Conservation (phyloP, 495 filamentous ascomycete species). For the Penicillium longicatenatum region DNA sequence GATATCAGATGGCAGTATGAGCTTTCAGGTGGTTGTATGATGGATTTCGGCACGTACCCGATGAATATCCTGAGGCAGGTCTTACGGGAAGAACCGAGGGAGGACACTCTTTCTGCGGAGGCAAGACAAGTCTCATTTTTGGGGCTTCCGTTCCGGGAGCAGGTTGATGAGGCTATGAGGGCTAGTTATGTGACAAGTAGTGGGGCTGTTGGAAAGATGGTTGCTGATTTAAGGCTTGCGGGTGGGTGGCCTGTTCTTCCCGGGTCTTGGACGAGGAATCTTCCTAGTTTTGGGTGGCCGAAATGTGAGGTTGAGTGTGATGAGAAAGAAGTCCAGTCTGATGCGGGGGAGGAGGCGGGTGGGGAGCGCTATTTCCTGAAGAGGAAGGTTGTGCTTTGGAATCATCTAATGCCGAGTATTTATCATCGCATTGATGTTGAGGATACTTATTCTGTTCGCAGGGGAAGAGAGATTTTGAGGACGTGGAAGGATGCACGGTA, state of each 20-base stretch:
- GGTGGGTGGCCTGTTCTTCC: slow-evolving; percentile 21
- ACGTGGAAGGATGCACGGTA: slow-evolving; percentile 45
- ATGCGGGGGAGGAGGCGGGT: slow-evolving; percentile 9
- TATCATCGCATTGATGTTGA: slow-evolving; percentile 57
- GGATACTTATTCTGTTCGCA: slow-evolving; percentile 43
- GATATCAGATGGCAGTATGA: slow-evolving; percentile 60
- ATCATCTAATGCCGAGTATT: slow-evolving; percentile 35
- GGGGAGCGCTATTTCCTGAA: slow-evolving; percentile 27
- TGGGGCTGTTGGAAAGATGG: slow-evolving; percentile 43
- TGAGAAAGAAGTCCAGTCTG: slow-evolving; percentile 29
- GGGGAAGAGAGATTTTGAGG: slow-evolving; percentile 30
- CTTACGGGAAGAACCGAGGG: slow-evolving; percentile 33
- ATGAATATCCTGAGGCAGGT: slow-evolving; percentile 44
- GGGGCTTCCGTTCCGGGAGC: slow-evolving; percentile 12
- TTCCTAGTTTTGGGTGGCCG: slow-evolving; percentile 31
- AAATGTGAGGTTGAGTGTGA: slow-evolving; percentile 27
- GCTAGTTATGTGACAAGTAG: slow-evolving; percentile 45
- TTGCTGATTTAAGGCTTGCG: slow-evolving; percentile 30
- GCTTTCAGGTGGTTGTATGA: slow-evolving; percentile 57
- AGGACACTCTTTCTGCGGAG: slow-evolving; percentile 7
- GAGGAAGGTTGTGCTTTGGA: slow-evolving; percentile 46
- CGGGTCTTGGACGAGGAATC: slow-evolving; percentile 8
- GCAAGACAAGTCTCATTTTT: not conserved
- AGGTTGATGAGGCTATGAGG: slow-evolving; percentile 42
- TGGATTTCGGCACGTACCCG: slow-evolving; percentile 60